phyloP scores from a whole-genome alignment of 2,329 filamentous ascomycete species.

The Pyricularia sp. region DNA sequence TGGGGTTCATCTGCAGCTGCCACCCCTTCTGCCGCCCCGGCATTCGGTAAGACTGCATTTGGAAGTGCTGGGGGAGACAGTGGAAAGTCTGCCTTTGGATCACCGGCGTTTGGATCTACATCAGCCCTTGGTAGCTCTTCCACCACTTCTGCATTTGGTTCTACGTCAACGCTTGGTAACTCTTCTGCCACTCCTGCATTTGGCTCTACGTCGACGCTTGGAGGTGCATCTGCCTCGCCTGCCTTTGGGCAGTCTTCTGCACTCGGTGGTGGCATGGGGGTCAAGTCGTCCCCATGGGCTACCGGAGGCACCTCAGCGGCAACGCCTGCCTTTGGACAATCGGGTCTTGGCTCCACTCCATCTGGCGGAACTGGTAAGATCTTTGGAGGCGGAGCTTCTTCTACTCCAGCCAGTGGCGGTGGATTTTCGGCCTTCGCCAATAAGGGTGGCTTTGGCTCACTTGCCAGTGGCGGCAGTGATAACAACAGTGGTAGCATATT shows the following conservation, averaged over 20 bases:
- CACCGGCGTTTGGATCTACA: slow-evolving; percentile 26
- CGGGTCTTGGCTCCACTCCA: slow-evolving; percentile 25
- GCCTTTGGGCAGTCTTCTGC: slow-evolving; percentile 38
- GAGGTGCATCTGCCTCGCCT: slow-evolving; percentile 35
- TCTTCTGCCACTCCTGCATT: slow-evolving; percentile 11
- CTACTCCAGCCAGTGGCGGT: slow-evolving; percentile 14
- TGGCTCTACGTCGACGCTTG: slow-evolving; percentile 34
- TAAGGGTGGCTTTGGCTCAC: slow-evolving; percentile 40
- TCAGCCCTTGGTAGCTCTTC: no score
- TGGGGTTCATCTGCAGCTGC: slow-evolving; percentile 31
- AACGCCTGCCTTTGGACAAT: slow-evolving; percentile 44
- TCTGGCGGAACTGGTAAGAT: slow-evolving; percentile 17
- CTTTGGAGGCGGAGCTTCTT: slow-evolving; percentile 23
- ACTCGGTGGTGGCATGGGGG: slow-evolving; percentile 25
- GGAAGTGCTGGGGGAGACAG: slow-evolving; percentile 17
- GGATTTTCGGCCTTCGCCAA: slow-evolving; percentile 15
- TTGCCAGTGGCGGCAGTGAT: slow-evolving; percentile 21
- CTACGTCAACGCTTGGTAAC: slow-evolving; percentile 13
- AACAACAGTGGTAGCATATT: slow-evolving; percentile 29
- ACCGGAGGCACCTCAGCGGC: slow-evolving; percentile 21
- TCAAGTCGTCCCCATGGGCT: slow-evolving; percentile 46
- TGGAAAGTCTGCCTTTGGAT: slow-evolving; percentile 20
- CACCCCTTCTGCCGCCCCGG: slow-evolving; percentile 22
- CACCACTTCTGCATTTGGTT: slow-evolving; percentile 20
- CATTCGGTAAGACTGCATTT: slow-evolving; percentile 38